These are phyloP conservation scores for Amesomyces nigricolor DNA, from an alignment of 2,329 filamentous ascomycete species.

Conservation along the genomic window DNA sequence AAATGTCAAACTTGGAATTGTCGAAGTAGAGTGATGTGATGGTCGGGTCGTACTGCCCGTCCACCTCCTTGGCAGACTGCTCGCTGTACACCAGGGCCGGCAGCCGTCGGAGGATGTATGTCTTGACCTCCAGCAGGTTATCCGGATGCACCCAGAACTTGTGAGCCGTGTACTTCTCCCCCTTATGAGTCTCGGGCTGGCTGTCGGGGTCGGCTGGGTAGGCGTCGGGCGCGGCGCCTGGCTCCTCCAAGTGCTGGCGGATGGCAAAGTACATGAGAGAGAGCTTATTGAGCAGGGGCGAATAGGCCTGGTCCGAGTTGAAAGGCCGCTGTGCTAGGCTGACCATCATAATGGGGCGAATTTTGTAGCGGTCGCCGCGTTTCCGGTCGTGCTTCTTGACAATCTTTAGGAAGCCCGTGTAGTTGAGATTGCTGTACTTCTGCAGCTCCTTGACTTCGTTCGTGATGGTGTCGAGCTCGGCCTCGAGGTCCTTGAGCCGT, in stretches of 20 bases:
- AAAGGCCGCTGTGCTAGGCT: slow-evolving; percentile 83
- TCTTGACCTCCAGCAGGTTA: slow-evolving; percentile 95
- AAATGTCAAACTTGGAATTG: slow-evolving; percentile 77
- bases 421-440: slow-evolving; percentile 93
- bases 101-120: slow-evolving; percentile 82
- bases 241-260: slow-evolving; percentile 70
- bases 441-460: slow-evolving; percentile 90
- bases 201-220: slow-evolving; percentile 44
- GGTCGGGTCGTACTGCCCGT: slow-evolving; percentile 76
- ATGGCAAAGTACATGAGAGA: slow-evolving; percentile 96
- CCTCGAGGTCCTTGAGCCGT: slow-evolving; percentile 63
- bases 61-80: slow-evolving; percentile 73
- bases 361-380: slow-evolving; percentile 77
- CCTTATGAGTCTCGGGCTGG: slow-evolving; percentile 53
- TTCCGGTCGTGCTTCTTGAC: slow-evolving; percentile 99
- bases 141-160: slow-evolving; percentile 98
- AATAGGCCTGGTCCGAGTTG: slow-evolving; percentile 86
- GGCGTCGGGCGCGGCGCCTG: slow-evolving; percentile 32
- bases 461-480: slow-evolving; percentile 79
- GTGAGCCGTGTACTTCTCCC: slow-evolving; percentile 74
- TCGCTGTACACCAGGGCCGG: slow-evolving; percentile 92
- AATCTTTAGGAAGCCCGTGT: slow-evolving; percentile 95
- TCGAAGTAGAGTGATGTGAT: slow-evolving; percentile 97
- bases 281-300: slow-evolving; percentile 80
- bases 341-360: slow-evolving; percentile 87